Percentiles rank a stretch among this genome's conserved stretches.
phyloP scores from a whole-genome alignment of 345 rosid species.

The Orychophragmus violaceus region DNA sequence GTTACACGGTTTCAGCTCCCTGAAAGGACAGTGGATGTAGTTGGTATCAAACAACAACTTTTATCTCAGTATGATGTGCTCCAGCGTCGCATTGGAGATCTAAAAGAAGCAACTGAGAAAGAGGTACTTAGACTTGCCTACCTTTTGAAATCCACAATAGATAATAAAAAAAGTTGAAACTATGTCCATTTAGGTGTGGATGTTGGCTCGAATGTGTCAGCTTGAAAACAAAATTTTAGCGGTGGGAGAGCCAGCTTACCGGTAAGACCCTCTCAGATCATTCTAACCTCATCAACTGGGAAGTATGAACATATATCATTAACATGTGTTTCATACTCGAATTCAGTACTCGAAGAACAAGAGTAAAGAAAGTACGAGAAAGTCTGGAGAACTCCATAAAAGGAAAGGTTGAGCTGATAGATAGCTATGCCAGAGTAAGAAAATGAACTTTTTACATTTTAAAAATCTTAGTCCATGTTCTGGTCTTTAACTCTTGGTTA shows the following conservation, averaged over 20 bases:
- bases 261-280: slow-evolving; percentile 40
- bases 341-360: slow-evolving; percentile 62
- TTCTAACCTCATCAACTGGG: background rate
- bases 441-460: background rate
- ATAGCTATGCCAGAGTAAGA: slow-evolving; percentile 79
- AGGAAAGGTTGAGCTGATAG: slow-evolving; percentile 83
- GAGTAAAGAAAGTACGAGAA: slow-evolving; percentile 78
- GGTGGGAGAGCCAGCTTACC: slow-evolving; percentile 91
- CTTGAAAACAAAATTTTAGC: slow-evolving; percentile 96
- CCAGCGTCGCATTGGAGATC: slow-evolving; percentile 80
- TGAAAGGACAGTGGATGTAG: slow-evolving; percentile 59
- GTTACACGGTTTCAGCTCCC: slow-evolving; percentile 58
- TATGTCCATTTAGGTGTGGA: slow-evolving; percentile 61
- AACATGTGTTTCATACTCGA: slow-evolving; percentile 7
- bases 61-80: slow-evolving; percentile 79
- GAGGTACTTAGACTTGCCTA: too few species aligned
- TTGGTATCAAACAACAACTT: slow-evolving; percentile 72
- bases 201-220: slow-evolving; percentile 94
- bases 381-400: slow-evolving; percentile 65
- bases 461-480: background rate
- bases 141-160: background rate
- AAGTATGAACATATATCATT: too few species aligned
- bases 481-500: background rate
- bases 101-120: slow-evolving; percentile 72
- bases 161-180: background rate